phyloP scores from a whole-genome alignment of 2,329 filamentous ascomycete species.

The Fusarium sublunatum region DNA sequence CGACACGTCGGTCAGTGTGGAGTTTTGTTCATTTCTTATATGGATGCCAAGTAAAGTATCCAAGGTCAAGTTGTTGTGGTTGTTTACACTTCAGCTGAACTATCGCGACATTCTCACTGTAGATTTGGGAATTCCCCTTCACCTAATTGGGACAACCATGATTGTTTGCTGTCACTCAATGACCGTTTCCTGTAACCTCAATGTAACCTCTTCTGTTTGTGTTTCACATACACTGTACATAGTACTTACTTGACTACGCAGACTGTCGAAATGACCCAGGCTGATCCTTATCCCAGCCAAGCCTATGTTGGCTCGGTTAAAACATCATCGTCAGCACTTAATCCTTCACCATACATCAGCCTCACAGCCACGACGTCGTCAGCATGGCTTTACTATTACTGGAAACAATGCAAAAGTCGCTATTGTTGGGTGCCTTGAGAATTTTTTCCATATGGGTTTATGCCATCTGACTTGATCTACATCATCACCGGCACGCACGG shows the following conservation, averaged over 20 bases:
- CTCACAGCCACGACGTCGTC: slow-evolving; percentile 17
- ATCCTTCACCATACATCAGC: slow-evolving; percentile 29
- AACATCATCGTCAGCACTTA: slow-evolving; percentile 44
- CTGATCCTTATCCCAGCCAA: slow-evolving; percentile 13
- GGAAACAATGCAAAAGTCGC: slow-evolving; percentile 9
- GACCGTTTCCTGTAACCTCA: slow-evolving; percentile 38
- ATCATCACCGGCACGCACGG: slow-evolving; percentile 21
- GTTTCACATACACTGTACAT: slow-evolving; percentile 9
- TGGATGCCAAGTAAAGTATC: slow-evolving; percentile 7
- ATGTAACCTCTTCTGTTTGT: slow-evolving; percentile 30
- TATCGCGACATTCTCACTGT: too few relatives aligned
- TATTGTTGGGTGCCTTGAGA: not conserved
- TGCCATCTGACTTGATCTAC: not conserved
- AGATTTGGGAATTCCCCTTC: not conserved
- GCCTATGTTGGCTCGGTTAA: slow-evolving; percentile 22
- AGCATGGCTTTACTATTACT: slow-evolving; percentile 24
- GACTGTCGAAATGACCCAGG: slow-evolving; percentile 8
- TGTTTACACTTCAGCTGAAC: too few relatives aligned
- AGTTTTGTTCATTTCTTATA: slow-evolving; percentile 14
- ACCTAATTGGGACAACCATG: slow-evolving; percentile 32
- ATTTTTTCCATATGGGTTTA: too few relatives aligned
- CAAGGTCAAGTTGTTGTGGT: too few relatives aligned
- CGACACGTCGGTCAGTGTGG: slow-evolving; percentile 15
- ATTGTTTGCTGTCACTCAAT: slow-evolving; percentile 44
- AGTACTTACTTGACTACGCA: slow-evolving; percentile 3